These are phyloP conservation scores for Flaveria trinervia DNA, from an alignment of 129 eudicot genomes.

Conservation along the genomic window DNA sequence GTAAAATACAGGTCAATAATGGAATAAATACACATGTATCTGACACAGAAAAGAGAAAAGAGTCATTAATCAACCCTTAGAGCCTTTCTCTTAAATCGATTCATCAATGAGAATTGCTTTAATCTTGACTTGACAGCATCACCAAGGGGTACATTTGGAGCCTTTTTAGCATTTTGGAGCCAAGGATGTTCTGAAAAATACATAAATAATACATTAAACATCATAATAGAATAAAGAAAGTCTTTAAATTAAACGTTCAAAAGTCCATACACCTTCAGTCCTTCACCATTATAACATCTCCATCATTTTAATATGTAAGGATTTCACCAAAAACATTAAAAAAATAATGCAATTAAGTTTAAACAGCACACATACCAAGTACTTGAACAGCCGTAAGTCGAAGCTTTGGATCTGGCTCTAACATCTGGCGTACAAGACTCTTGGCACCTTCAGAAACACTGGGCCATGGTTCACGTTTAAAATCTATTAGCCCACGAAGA, in stretches of 20 bases:
- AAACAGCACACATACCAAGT: conserved; percentile 53
- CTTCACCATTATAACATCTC: neutral
- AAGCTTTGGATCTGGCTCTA: conserved; percentile 80
- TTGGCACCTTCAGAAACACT: conserved; percentile 85
- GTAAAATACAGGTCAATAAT: neutral
- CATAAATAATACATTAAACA: neutral
- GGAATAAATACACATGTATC: neutral
- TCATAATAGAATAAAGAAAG: neutral
- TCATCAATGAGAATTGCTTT: conserved; percentile 94
- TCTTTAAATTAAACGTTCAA: neutral
- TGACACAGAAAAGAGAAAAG: neutral
- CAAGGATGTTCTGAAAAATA: conserved; percentile 63
- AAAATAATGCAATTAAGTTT: neutral
- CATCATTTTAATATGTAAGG: neutral
- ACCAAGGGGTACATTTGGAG: conserved; percentile 90
- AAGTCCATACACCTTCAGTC: neutral
- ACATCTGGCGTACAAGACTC: conserved; percentile 80
- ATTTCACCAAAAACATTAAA: neutral
- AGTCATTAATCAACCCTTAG: conserved; percentile 58
- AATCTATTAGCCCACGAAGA: conserved; percentile 76
- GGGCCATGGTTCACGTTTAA: conserved; percentile 96
- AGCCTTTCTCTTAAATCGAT: conserved; percentile 94
- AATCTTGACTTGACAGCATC: conserved; percentile 88
- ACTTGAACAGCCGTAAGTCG: conserved; percentile 87
- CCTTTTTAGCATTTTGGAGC: conserved; percentile 86